Percentiles rank a stretch among this genome's conserved stretches.
Conservation (phyloP, 139 green algal genomes). For the Picochlorum sp. region DNA sequence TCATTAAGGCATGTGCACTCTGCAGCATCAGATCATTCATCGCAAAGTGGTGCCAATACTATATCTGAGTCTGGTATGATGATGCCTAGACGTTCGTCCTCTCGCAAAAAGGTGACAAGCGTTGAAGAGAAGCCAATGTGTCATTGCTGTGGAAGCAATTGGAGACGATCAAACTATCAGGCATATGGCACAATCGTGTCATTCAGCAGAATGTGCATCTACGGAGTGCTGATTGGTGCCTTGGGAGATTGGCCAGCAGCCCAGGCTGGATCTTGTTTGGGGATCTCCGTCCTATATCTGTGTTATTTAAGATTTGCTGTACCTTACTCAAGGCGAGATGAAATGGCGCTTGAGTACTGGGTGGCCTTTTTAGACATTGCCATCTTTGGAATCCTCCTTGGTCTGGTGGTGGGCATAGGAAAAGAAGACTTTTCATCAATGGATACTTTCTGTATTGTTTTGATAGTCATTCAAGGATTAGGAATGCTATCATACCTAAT, state of each 20-base stretch:
- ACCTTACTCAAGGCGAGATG: slow-evolving; percentile 13
- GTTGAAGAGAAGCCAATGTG: slow-evolving; percentile 9
- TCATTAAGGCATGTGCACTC: slow-evolving; percentile 2
- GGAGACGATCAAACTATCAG: slow-evolving; percentile 3
- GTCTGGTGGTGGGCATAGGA: neutral
- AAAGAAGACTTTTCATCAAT: slow-evolving; percentile 2
- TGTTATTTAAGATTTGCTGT: slow-evolving; percentile 7
- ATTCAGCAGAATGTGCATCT: slow-evolving; percentile 8
- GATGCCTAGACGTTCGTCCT: neutral
- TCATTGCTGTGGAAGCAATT: neutral
- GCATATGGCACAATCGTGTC: slow-evolving; percentile 10
- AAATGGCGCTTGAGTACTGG: slow-evolving; percentile 17
- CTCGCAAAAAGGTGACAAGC: neutral
- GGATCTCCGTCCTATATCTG: slow-evolving; percentile 2
- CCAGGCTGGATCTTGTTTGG: neutral
- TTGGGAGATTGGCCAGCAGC: slow-evolving; percentile 3
- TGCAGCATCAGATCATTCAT: slow-evolving; percentile 8
- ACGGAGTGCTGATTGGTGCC: slow-evolving; percentile 6
- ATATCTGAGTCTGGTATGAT: neutral
- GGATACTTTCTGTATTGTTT: slow-evolving; percentile 2
- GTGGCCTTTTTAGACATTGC: slow-evolving; percentile 8
- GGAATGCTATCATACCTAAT: slow-evolving; percentile 10
- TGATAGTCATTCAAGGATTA: slow-evolving; percentile 7
- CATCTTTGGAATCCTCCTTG: slow-evolving; percentile 7
- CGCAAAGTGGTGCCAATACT: neutral